A percentile compares a stretch with the other conserved stretches of the same genome.
phyloP scores from a whole-genome alignment of 768 basidiomycete species.

The Suillus lakei region DNA sequence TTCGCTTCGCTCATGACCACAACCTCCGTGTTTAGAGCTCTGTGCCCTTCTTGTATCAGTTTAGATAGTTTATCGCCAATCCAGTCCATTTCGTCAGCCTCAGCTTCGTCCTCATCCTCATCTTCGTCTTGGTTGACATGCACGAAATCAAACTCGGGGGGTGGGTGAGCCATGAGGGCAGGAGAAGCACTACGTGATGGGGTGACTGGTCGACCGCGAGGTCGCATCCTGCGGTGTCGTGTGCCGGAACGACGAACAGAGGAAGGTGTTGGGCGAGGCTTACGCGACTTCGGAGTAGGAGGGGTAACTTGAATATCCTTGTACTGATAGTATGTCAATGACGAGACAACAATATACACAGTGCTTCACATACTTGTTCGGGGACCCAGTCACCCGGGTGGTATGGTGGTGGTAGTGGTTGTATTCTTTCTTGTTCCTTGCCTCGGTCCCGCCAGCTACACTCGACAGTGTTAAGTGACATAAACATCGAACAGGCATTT shows the following conservation, averaged over 20 bases:
- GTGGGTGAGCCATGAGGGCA: constrained; percentile 33
- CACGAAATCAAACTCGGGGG: constrained; percentile 50
- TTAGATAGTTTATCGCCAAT: constrained; percentile 70
- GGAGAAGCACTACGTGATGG: constrained; percentile 34
- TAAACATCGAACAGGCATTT: neutral
- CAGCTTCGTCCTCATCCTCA: constrained; percentile 41
- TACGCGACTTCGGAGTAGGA: constrained; percentile 44
- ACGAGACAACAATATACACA: neutral
- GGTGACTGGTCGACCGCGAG: constrained; percentile 26
- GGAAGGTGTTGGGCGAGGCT: constrained; percentile 37
- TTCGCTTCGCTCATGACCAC: constrained; percentile 76
- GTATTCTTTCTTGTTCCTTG: constrained; percentile 48
- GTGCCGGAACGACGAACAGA: constrained; percentile 38
- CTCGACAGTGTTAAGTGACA: constrained; percentile 7
- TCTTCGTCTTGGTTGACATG: constrained; percentile 35
- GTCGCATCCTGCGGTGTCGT: constrained; percentile 43
- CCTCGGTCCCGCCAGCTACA: constrained; percentile 80
- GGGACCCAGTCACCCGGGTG: constrained; percentile 63
- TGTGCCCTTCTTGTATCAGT: constrained; percentile 81
- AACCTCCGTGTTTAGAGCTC: constrained; percentile 75
- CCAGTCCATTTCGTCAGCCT: constrained; percentile 77
- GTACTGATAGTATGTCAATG: constrained; percentile 15
- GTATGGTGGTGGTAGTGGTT: constrained; percentile 67
- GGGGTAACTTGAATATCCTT: constrained; percentile 41
- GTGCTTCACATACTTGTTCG: constrained; percentile 33